phyloP scores from a whole-genome alignment of 345 rosid species.

The Schrenkiella parvula region DNA sequence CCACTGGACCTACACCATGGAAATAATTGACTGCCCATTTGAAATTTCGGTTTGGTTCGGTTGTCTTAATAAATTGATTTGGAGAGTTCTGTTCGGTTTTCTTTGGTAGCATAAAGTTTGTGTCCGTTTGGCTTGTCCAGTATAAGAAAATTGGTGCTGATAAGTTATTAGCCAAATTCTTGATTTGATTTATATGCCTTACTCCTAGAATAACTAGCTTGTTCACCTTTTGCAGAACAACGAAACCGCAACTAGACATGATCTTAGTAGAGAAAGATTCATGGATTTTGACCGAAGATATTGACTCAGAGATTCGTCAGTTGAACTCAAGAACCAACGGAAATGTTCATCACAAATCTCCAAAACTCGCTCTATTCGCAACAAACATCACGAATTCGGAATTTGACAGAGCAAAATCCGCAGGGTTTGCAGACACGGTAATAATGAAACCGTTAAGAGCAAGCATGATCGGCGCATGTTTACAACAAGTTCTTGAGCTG shows the following conservation, averaged over 20 bases:
- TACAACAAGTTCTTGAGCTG: constrained; percentile 69
- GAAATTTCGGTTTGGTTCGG: too few relatives aligned
- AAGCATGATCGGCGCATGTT: constrained; percentile 95
- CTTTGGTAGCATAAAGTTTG: too few relatives aligned
- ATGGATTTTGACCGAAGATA: constrained; percentile 64
- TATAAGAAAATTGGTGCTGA: too few relatives aligned
- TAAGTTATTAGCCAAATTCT: too few relatives aligned
- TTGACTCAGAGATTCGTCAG: constrained; percentile 26
- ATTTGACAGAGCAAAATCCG: constrained; percentile 64
- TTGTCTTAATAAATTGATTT: too few relatives aligned
- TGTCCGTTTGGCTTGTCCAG: too few relatives aligned
- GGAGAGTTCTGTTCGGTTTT: too few relatives aligned
- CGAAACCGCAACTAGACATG: constrained; percentile 51
- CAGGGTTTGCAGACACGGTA: constrained; percentile 85
- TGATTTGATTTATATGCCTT: too few relatives aligned
- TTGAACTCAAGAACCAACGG: constrained; percentile 54
- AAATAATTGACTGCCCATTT: too few relatives aligned
- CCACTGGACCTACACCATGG: background rate
- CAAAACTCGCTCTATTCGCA: constrained; percentile 72
- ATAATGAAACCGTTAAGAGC: constrained; percentile 95
- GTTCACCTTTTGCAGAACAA: constrained; percentile 28
- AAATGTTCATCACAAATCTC: constrained; percentile 38
- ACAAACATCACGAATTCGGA: constrained; percentile 65
- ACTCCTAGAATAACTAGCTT: background rate
- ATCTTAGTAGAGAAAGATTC: constrained; percentile 87